Conservation (phyloP, 768 basidiomycete species). For the Termitomyces heimii region DNA sequence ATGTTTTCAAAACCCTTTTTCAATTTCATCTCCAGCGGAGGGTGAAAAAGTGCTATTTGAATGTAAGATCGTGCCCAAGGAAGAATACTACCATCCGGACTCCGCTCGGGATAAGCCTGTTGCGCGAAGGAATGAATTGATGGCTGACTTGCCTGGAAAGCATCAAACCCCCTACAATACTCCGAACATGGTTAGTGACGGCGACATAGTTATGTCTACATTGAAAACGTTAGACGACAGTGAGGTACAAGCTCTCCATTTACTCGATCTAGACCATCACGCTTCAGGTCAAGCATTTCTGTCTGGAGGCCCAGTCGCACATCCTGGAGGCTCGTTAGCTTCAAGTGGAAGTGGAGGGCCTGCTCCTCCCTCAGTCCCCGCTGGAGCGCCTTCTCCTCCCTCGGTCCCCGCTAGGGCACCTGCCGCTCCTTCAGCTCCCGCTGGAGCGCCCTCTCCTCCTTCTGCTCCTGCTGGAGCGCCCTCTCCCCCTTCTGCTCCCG, state of each 20-base stretch:
- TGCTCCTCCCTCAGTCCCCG: not conserved
- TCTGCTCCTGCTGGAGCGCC: not conserved
- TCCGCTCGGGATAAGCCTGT: not conserved
- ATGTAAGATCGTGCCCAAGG: not conserved
- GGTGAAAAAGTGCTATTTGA: not conserved
- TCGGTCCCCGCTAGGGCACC: not conserved
- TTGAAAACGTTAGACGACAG: not conserved
- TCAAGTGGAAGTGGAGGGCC: not conserved
- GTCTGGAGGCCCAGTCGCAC: not conserved
- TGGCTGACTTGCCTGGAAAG: not conserved
- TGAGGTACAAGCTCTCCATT: not conserved
- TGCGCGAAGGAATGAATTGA: not conserved
- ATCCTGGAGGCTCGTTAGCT: not conserved
- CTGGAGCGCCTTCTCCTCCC: not conserved
- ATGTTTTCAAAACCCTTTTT: not conserved
- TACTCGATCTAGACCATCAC: not conserved
- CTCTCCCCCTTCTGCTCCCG: not conserved
- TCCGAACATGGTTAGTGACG: not conserved
- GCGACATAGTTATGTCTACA: not conserved
- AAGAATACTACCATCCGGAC: not conserved
- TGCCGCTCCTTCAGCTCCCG: not conserved
- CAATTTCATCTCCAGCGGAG: not conserved
- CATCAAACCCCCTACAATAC: constrained; percentile 4
- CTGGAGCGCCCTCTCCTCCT: not conserved
- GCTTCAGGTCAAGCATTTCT: not conserved